Conservation (phyloP, 2,329 filamentous ascomycete species). For the Fusarium buharicum region DNA sequence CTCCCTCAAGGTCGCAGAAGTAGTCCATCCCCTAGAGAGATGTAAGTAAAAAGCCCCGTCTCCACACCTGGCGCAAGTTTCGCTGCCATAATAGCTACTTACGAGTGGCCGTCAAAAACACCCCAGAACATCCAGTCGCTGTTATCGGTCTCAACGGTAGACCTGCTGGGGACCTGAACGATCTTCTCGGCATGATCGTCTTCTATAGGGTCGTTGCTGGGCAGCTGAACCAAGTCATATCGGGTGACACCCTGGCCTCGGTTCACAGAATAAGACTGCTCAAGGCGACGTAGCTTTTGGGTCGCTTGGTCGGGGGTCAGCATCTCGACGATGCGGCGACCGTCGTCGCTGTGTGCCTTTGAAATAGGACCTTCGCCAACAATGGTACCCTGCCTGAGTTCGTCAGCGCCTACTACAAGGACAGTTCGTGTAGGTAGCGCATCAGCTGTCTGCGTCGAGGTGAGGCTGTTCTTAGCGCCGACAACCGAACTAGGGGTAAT, state of each 20-base stretch:
- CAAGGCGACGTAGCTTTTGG: slow-evolving; percentile 85
- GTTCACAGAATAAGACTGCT: slow-evolving; percentile 91
- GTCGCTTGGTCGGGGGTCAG: slow-evolving; percentile 94
- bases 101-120: slow-evolving; percentile 97
- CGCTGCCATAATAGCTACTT: slow-evolving; percentile 50
- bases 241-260: slow-evolving; percentile 90
- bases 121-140: slow-evolving; percentile 99
- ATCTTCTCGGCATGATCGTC: slow-evolving; percentile 99
- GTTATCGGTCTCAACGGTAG: slow-evolving; percentile 58
- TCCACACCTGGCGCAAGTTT: not conserved
- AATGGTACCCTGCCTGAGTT: slow-evolving; percentile 88
- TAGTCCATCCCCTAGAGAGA: slow-evolving; percentile 85
- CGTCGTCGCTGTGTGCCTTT: slow-evolving; percentile 87
- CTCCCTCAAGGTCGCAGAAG: slow-evolving; percentile 93
- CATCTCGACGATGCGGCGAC: slow-evolving; percentile 92
- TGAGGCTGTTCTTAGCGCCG: slow-evolving; percentile 55
- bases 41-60: slow-evolving; percentile 14
- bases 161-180: slow-evolving; percentile 80
- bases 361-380: slow-evolving; percentile 86
- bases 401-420: slow-evolving; percentile 87
- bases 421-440: slow-evolving; percentile 70
- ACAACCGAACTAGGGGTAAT: slow-evolving; percentile 45
- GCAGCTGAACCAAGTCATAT: slow-evolving; percentile 93
- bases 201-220: slow-evolving; percentile 97
- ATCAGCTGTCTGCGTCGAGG: slow-evolving; percentile 53